Base-by-base conservation (phyloP, 768 basidiomycete species). In the Tulasnella sp. region DNA sequence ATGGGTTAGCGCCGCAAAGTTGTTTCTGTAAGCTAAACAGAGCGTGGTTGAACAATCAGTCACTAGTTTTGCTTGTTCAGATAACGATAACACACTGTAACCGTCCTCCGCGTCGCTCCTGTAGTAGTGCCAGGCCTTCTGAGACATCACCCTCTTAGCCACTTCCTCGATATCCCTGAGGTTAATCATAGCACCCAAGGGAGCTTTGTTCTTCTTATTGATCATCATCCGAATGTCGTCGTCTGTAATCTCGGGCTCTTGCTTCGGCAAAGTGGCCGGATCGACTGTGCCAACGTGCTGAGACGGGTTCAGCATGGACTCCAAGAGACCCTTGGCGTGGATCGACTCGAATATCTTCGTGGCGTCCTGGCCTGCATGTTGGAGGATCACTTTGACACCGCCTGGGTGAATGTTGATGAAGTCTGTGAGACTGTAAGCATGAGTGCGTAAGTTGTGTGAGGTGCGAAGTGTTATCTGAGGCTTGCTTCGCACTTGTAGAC, bases 71-170 rank as follows among this genome's bases (percentile, higher is more conserved):
- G 41, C 2, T n/a, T 47, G 16, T 32, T 44, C 6, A 52, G n/a
- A 19, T 19, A 26, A 52, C 19, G 5, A 52, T 26, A 7, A 47
- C 40, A 29, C 37, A 72, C 73, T 74, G 59, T 67, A 73, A 5
- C 64, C 73, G 35, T 72, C 71, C 36, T 75, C 75, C 14, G 75
- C 73, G 17, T 75, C 62, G 8, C 62, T 62, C 22, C 71, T 37
- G 71, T 82, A 82, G 75, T 82, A 82, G n/a, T 76, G 77, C 81
- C 81, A 81, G 19, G 79, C 81, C 1, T 80, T 79, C 69, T 77
- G 75, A 22, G 77, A 76, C 75, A 82, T 72, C 5, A 81, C 80
- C 71, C 77, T 78, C 67, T 80, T 77, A 3, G 79, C 81, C 73
- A 79, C 77, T 22, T 78, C 75, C 64, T 80, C 81, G 70, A 82